Percentiles rank a stretch among this genome's conserved stretches.
These are phyloP conservation scores for Sphaerulina populicola DNA, from an alignment of 2,329 filamentous ascomycete species.

Conservation along the genomic window DNA sequence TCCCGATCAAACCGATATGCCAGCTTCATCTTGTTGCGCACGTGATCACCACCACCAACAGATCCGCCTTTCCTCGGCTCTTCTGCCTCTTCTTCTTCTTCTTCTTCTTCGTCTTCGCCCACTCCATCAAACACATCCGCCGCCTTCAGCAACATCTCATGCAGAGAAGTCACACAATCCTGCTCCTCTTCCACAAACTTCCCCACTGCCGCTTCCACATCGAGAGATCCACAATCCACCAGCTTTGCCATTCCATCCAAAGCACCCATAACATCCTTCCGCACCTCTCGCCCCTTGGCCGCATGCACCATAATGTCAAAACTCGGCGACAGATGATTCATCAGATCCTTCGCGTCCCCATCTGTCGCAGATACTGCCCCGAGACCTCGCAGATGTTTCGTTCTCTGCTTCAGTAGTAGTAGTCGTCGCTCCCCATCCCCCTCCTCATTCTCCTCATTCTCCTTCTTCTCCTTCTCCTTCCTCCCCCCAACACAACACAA, in stretches of 20 bases:
- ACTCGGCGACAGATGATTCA: conserved; percentile 2
- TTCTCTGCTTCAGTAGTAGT: background rate
- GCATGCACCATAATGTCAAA: conserved; percentile 11
- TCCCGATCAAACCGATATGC: background rate
- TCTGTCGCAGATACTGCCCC: conserved; percentile 6
- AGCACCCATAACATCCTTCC: conserved; percentile 5
- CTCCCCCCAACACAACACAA: no score
- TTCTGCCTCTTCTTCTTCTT: background rate
- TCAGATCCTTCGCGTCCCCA: background rate
- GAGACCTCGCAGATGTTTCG: conserved; percentile 1
- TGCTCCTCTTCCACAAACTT: conserved; percentile 7
- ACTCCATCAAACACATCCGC: conserved; percentile 6
- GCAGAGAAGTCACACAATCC: conserved; percentile 12
- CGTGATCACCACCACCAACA: background rate
- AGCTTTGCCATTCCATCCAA: conserved; percentile 6
- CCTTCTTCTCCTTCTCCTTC: no score
- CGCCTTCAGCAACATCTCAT: conserved; percentile 10
- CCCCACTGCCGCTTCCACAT: conserved; percentile 5
- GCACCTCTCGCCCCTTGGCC: background rate
- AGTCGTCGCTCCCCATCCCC: background rate
- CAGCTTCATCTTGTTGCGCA: background rate
- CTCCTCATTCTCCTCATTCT: background rate
- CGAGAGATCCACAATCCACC: conserved; percentile 5
- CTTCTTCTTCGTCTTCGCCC: no score
- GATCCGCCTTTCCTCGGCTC: background rate